Conservation (phyloP, 2,329 filamentous ascomycete species). For the Curvularia eragrostidis region DNA sequence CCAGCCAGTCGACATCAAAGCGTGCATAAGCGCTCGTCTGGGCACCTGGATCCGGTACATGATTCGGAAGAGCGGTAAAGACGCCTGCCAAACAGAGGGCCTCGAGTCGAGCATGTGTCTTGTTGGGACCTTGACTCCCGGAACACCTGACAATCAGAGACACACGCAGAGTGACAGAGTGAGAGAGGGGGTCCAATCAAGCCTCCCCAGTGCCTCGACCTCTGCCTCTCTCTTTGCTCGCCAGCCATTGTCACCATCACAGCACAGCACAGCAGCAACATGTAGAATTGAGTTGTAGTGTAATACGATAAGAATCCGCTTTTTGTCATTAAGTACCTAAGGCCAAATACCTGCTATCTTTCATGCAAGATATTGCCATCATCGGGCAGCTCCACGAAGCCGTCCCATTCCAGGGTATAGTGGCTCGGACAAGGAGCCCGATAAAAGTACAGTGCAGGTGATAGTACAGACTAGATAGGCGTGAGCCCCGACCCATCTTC, state of each 20-base stretch:
- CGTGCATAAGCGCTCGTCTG: slow-evolving; percentile 48
- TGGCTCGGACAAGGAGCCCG: slow-evolving; percentile 38
- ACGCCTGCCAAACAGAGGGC: slow-evolving; percentile 34
- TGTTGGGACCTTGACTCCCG: slow-evolving; percentile 39
- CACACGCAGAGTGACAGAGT: no score
- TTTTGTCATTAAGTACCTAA: slow-evolving; percentile 48
- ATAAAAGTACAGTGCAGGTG: slow-evolving; percentile 53
- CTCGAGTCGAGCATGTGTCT: slow-evolving; percentile 38
- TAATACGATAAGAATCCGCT: slow-evolving; percentile 34
- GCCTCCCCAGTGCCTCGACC: slow-evolving; percentile 3
- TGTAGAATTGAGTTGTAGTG: background rate
- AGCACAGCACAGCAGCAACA: slow-evolving; percentile 17
- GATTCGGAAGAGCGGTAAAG: slow-evolving; percentile 52
- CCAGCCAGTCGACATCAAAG: slow-evolving; percentile 40
- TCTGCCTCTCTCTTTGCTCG: slow-evolving; percentile 12
- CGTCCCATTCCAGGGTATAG: slow-evolving; percentile 43
- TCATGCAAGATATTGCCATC: slow-evolving; percentile 40
- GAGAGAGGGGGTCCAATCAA: slow-evolving; percentile 1
- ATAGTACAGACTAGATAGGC: slow-evolving; percentile 51
- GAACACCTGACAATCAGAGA: slow-evolving; percentile 27
- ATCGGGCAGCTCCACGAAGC: slow-evolving; percentile 31
- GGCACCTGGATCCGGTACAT: slow-evolving; percentile 33
- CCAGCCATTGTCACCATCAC: slow-evolving; percentile 3
- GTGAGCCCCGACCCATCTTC: slow-evolving; percentile 48
- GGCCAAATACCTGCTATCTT: slow-evolving; percentile 38